Percentiles rank a stretch among this genome's conserved stretches.
Conservation (phyloP, 495 filamentous ascomycete species). For the Penicillium soppii region DNA sequence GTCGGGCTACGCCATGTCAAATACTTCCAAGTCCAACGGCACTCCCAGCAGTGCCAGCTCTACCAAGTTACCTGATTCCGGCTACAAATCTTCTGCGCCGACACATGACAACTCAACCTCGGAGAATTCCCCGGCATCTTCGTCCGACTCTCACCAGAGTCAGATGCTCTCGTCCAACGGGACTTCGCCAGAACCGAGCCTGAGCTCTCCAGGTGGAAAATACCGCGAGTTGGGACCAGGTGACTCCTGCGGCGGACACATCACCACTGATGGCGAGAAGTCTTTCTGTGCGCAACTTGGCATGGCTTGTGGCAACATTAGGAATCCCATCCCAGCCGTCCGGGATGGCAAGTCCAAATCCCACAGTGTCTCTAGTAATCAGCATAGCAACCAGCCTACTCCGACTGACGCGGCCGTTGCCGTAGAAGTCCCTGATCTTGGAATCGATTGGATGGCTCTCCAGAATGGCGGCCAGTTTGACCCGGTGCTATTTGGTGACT, state of each 20-base stretch:
- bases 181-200: constrained; percentile 69
- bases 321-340: constrained; percentile 61
- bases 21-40: constrained; percentile 8
- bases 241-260: constrained; percentile 24
- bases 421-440: constrained; percentile 27
- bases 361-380: constrained; percentile 29
- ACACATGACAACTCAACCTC: constrained; percentile 46
- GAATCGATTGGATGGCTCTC: constrained; percentile 75
- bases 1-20: background rate
- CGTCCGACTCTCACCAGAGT: constrained; percentile 60
- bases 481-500: constrained; percentile 87
- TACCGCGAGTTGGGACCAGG: constrained; percentile 44
- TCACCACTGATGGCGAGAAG: constrained; percentile 54
- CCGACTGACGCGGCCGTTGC: constrained; percentile 20
- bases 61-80: constrained; percentile 14
- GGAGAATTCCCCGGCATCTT: constrained; percentile 53
- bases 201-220: constrained; percentile 59
- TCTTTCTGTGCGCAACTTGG: constrained; percentile 69
- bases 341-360: constrained; percentile 27
- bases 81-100: constrained; percentile 29
- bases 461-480: constrained; percentile 90
- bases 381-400: constrained; percentile 24
- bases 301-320: constrained; percentile 70
- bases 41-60: constrained; percentile 16
- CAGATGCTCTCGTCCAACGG: constrained; percentile 76